Percentiles rank a stretch among this genome's conserved stretches.
phyloP scores from a whole-genome alignment of 2,329 filamentous ascomycete species.

The Rutstroemia sp. region DNA sequence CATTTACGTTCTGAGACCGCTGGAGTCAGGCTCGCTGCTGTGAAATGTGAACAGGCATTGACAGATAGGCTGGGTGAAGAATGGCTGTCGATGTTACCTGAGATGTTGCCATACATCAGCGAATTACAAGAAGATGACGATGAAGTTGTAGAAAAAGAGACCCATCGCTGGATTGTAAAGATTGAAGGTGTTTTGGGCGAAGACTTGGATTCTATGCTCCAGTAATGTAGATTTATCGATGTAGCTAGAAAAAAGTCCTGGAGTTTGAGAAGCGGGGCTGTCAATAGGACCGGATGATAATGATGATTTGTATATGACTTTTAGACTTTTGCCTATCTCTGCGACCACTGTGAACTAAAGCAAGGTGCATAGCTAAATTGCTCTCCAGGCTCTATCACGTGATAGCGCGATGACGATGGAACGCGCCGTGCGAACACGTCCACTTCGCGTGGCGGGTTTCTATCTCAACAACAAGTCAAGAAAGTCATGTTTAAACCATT shows the following conservation, averaged over 20 bases:
- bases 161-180: constrained; percentile 79
- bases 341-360: background rate
- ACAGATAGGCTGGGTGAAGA: constrained; percentile 82
- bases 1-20: constrained; percentile 68
- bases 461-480: background rate
- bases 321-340: no score
- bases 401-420: no score
- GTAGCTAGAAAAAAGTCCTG: constrained; percentile 2
- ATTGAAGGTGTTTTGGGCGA: constrained; percentile 89
- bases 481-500: constrained; percentile 30
- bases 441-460: background rate
- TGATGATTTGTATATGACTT: no score
- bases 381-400: background rate
- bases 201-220: constrained; percentile 85
- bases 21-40: constrained; percentile 69
- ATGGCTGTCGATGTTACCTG: constrained; percentile 82
- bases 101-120: constrained; percentile 95
- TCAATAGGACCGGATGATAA: background rate
- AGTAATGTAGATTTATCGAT: constrained; percentile 39
- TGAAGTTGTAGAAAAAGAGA: constrained; percentile 84
- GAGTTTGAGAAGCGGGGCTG: background rate
- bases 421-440: background rate
- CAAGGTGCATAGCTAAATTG: background rate
- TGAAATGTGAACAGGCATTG: constrained; percentile 73
- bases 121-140: constrained; percentile 96